A percentile compares a stretch with the other conserved stretches of the same genome.
Evolutionary conservation across 148 eudicot genomes (phyloP).

Genomic region (Gaultheria prostrata): DNA sequence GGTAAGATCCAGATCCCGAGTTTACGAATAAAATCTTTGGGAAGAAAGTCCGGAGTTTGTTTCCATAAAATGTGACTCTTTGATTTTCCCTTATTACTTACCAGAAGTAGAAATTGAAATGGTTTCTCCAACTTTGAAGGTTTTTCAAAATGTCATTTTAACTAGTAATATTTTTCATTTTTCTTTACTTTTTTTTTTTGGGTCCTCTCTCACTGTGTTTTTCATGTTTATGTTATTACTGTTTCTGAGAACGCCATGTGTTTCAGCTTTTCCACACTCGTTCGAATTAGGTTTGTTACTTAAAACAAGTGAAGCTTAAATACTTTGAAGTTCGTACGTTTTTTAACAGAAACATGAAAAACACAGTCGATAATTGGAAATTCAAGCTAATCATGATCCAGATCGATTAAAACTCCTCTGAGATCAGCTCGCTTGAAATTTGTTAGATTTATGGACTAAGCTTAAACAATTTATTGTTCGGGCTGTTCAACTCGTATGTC

Average conservation of each 20-base stretch:
- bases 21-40: neutral
- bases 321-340: neutral
- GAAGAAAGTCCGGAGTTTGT: neutral
- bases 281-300: neutral
- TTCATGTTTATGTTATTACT: neutral
- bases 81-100: neutral
- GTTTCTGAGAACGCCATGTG: neutral
- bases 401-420: neutral
- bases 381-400: neutral
- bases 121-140: constrained; percentile 2
- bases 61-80: neutral
- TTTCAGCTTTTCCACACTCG: neutral
- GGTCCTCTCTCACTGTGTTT: neutral
- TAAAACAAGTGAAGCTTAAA: neutral
- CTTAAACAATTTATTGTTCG: neutral
- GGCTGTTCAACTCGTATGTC: neutral
- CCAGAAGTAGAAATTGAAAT: neutral
- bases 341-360: no score
- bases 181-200: neutral
- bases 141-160: neutral
- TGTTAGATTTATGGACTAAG: no score
- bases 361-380: no score
- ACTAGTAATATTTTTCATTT: neutral
- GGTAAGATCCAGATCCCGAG: neutral
- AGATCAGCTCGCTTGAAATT: neutral